Evolutionary conservation across 164 flowering plant species (phyloP).

Genomic region (Magnolia kwangsiensis): DNA sequence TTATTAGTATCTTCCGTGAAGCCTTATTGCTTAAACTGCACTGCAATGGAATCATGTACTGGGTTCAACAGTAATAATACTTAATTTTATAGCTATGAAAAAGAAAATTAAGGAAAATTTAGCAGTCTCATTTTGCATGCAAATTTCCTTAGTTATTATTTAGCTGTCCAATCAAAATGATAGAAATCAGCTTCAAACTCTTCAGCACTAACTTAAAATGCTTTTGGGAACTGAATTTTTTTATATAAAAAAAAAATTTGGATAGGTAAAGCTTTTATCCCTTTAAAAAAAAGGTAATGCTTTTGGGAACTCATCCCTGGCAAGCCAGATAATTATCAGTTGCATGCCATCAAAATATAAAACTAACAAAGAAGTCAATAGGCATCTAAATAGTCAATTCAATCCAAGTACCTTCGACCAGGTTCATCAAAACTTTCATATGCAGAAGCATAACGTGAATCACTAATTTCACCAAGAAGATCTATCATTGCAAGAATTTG

Average conservation of each 20-base stretch:
- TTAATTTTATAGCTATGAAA: not conserved
- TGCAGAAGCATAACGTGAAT: constrained; percentile 43
- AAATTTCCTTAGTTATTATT: not conserved
- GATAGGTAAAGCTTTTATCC: too few relatives aligned
- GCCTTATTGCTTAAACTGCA: not conserved
- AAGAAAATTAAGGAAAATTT: not conserved
- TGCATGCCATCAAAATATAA: not conserved
- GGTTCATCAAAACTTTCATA: constrained; percentile 88
- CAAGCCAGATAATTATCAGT: not conserved
- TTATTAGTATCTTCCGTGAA: not conserved
- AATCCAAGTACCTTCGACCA: constrained; percentile 68
- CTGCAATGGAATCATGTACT: not conserved
- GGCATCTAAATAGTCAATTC: not conserved
- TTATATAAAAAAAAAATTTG: too few relatives aligned
- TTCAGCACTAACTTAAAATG: too few relatives aligned
- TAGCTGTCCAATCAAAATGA: not conserved
- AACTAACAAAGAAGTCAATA: not conserved
- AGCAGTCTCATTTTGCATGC: not conserved
- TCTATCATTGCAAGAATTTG: constrained; percentile 64
- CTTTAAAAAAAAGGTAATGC: too few relatives aligned
- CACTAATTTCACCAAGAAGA: constrained; percentile 69
- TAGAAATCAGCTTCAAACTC: not conserved
- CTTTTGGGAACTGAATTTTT: too few relatives aligned
- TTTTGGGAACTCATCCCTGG: too few relatives aligned
- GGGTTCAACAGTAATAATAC: not conserved